Evolutionary conservation across 2,329 filamentous ascomycete genomes (phyloP).

Genomic region (Aspergillus sp.): DNA sequence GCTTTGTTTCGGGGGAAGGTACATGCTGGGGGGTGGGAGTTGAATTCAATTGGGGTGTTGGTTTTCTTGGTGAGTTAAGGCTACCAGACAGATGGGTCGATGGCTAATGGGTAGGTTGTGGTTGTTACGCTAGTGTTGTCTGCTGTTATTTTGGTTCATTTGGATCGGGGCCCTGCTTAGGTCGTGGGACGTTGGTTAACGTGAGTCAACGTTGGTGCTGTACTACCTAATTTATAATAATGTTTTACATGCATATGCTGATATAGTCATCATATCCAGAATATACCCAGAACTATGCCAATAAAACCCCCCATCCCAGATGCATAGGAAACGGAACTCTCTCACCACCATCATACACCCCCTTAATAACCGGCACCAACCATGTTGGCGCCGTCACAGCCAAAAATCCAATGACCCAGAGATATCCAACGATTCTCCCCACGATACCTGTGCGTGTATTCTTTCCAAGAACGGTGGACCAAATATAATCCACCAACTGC

Average conservation of each 20-base stretch:
- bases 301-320: constrained; percentile 1
- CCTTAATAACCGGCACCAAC: constrained; percentile 13
- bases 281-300: not conserved
- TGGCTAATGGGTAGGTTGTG: constrained; percentile 7
- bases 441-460: not conserved
- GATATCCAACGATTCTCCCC: constrained; percentile 7
- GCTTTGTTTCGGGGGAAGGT: constrained; percentile 53
- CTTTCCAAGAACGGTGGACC: not conserved
- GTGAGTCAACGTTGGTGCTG: too few relatives aligned
- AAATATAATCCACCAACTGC: not conserved
- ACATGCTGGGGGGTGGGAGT: constrained; percentile 53
- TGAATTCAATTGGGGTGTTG: constrained; percentile 43
- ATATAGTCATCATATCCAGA: not conserved
- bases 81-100: not conserved
- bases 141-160: constrained; percentile 6
- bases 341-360: constrained; percentile 9
- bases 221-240: too few relatives aligned
- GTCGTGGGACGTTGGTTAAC: not conserved
- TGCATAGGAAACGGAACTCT: constrained; percentile 11
- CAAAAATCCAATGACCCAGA: constrained; percentile 12
- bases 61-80: constrained; percentile 43
- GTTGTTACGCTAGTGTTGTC: constrained; percentile 12
- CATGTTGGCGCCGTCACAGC: constrained; percentile 12
- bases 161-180: constrained; percentile 1
- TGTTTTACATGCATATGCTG: not conserved